Percentiles rank a stretch among this genome's conserved stretches.
Evolutionary conservation across 805 yeast genomes (phyloP).

Genomic region (Lachancea sp.): DNA sequence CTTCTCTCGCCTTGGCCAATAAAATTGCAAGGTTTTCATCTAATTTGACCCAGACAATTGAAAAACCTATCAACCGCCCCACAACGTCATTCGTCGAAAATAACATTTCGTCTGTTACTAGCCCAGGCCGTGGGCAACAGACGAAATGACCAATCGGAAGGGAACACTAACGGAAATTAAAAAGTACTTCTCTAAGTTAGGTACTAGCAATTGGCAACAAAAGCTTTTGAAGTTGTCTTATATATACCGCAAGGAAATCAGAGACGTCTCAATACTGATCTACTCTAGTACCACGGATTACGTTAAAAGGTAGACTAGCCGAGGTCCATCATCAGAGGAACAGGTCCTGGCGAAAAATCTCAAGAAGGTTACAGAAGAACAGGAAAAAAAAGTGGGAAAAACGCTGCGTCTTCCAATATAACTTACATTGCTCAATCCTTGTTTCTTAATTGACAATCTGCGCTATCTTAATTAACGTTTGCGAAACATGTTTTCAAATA

Average conservation of each 20-base stretch:
- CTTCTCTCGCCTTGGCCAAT: too few species aligned
- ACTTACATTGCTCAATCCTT: neutral
- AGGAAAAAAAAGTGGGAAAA: neutral
- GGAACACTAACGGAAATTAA: neutral
- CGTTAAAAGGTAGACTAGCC: too few species aligned
- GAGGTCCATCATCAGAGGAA: neutral
- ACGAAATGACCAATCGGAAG: too few species aligned
- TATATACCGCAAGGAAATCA: conserved; percentile 2
- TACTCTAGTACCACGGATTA: too few species aligned
- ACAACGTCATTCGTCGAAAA: neutral
- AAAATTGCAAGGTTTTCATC: neutral
- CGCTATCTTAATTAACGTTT: neutral
- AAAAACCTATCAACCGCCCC: neutral
- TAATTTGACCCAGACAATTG: too few species aligned
- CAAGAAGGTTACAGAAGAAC: neutral
- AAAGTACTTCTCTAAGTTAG: neutral
- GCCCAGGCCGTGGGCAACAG: too few species aligned
- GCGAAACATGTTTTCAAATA: conserved; percentile 1
- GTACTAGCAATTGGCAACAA: too few species aligned
- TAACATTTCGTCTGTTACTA: neutral
- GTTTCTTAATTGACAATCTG: neutral
- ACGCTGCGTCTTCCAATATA: neutral
- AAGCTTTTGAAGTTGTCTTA: neutral
- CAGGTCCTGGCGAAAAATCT: too few species aligned
- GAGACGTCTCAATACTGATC: too few species aligned